Percentiles rank a stretch among this genome's conserved stretches.
phyloP scores from a whole-genome alignment of 2,329 filamentous ascomycete genomes.

The Chaetoscypha palmicola region DNA sequence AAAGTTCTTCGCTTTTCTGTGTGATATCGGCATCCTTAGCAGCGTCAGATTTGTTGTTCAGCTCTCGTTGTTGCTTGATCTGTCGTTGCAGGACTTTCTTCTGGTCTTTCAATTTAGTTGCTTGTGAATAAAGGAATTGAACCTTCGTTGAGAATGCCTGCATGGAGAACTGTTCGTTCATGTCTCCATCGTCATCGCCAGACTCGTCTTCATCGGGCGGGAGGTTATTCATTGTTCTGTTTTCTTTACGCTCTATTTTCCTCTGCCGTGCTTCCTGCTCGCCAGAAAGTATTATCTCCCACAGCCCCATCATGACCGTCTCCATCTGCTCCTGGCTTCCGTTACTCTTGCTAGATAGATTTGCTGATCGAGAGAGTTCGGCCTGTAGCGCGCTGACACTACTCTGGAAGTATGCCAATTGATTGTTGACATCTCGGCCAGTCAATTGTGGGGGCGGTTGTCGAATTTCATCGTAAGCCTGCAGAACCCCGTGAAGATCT shows the following conservation, averaged over 20 bases:
- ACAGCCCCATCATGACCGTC: slow-evolving; percentile 42
- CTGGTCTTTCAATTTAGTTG: slow-evolving; percentile 76
- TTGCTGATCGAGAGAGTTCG: slow-evolving; percentile 22
- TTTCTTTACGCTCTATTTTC: slow-evolving; percentile 46
- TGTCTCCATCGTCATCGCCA: slow-evolving; percentile 52
- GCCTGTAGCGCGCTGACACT: slow-evolving; percentile 45
- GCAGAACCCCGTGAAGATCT: slow-evolving; percentile 54
- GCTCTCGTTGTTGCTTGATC: slow-evolving; percentile 89
- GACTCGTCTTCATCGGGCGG: slow-evolving; percentile 53
- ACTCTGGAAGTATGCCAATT: slow-evolving; percentile 61
- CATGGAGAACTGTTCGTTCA: slow-evolving; percentile 60
- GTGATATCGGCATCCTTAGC: slow-evolving; percentile 60
- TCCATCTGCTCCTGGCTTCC: slow-evolving; percentile 46
- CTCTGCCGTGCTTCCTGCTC: slow-evolving; percentile 49
- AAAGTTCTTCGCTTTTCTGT: slow-evolving; percentile 49
- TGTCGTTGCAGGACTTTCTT: slow-evolving; percentile 84
- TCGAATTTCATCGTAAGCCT: slow-evolving; percentile 40
- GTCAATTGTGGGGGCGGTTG: slow-evolving; percentile 52
- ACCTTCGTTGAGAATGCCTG: slow-evolving; percentile 72
- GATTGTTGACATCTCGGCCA: slow-evolving; percentile 54
- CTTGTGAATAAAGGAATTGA: slow-evolving; percentile 68
- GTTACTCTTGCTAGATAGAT: slow-evolving; percentile 13
- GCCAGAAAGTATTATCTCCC: slow-evolving; percentile 43
- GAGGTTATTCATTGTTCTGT: slow-evolving; percentile 49
- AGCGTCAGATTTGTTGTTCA: slow-evolving; percentile 80